Conservation (phyloP, 1,284 basidiomycete genomes). For the Cryptococcus hybrid region DNA sequence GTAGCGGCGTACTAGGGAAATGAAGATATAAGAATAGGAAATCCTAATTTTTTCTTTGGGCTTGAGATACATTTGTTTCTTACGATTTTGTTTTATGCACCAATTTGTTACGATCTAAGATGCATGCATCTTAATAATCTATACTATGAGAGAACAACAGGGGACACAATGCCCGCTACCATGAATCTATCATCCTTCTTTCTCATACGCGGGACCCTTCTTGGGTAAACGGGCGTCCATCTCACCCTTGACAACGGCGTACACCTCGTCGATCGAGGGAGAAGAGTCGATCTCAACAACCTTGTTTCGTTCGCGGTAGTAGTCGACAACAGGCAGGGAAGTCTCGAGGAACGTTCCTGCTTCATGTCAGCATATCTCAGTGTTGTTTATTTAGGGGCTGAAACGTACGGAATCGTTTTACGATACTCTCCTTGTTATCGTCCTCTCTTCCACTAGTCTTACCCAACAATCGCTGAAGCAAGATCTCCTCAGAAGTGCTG, state of each 20-base stretch:
- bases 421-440: constrained; percentile 93
- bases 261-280: constrained; percentile 69
- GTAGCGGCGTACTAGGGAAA: constrained; percentile 4
- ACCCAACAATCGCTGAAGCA: constrained; percentile 79
- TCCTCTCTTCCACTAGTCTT: constrained; percentile 96
- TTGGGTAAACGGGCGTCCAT: constrained; percentile 51
- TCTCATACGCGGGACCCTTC: neutral
- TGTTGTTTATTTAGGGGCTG: neutral
- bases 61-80: neutral
- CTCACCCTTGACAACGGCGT: constrained; percentile 60
- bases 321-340: constrained; percentile 94
- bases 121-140: neutral
- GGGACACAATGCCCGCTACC: neutral
- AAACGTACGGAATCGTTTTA: constrained; percentile 85
- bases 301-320: constrained; percentile 70
- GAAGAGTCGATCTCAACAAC: constrained; percentile 81
- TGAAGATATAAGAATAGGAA: neutral
- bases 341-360: constrained; percentile 84
- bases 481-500: constrained; percentile 83
- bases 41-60: neutral
- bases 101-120: neutral
- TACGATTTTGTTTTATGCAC: neutral
- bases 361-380: neutral
- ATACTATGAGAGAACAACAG: neutral
- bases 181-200: neutral